Evolutionary conservation across 345 rosid species (phyloP), one percentile per base, ranked within the genome.

Genomic region (Lepidium aucheri): DNA sequence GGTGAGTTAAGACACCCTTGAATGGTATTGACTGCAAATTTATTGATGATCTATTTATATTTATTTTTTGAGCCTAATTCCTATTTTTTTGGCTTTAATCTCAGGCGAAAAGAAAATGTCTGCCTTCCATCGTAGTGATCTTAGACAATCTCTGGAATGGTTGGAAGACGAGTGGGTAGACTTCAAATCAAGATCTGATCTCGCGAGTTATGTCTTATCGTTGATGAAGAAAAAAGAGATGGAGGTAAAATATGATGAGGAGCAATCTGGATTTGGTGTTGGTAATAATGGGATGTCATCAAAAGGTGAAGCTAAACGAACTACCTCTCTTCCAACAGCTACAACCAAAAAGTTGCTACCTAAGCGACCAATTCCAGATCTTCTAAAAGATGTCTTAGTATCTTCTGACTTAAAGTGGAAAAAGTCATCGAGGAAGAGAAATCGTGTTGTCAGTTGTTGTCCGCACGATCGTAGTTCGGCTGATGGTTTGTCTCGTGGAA

Each of bases 101-200:
- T 52, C 78, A 91, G 97, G 87, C 39, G 97, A 86, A 68, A 88
- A 82, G 70, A 73, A 52, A 66, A 78, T 83, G 51, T 76, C 81
- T 9, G 45, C 81, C 60, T 80, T 85, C 74, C 54, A 72, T 45
- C 38, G 26, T 9, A 56, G 55, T 55, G 78, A 83, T 52, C 40
- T 91, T 60, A 84, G 96, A 70, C 81, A 43, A 24, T 88, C 96
- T 44, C 77, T 51, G 58, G 96, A 91, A 70, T 91, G 96, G 94
- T 7, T 74, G 58, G 87, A 80, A 28, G 81, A 82, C 75, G 50
- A 73, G 52, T 91, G 98, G 96, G 67, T 60, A 26, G 53, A 50
- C 22, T 30, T 86, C 10, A 60, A 62, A 44, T 63, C 78, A 39
- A 76, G 82, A 67, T 75, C 81, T 20, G 91, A 88, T 69, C 28